Evolutionary conservation across 495 filamentous ascomycete species (phyloP).

Genomic region (Podospora appendiculata): DNA sequence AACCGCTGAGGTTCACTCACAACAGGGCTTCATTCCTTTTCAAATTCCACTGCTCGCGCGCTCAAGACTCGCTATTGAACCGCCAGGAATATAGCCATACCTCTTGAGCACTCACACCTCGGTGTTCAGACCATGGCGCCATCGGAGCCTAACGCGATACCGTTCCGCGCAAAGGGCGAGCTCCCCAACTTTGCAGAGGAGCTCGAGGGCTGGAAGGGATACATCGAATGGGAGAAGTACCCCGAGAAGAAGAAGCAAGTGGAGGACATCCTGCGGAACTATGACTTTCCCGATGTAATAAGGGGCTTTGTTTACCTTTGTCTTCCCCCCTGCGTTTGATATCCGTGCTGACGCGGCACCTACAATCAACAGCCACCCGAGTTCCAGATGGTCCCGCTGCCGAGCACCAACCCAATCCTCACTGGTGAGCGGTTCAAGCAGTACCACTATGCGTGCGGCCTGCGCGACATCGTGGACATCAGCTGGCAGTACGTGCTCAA

Average conservation of each 20-base stretch:
- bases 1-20: too few species aligned
- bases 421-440: conserved; percentile 54
- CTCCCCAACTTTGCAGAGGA: conserved; percentile 14
- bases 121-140: conserved; percentile 7
- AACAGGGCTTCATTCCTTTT: too few species aligned
- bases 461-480: conserved; percentile 41
- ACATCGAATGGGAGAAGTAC: conserved; percentile 64
- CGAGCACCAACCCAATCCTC: conserved; percentile 55
- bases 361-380: conserved; percentile 47
- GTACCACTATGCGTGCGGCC: conserved; percentile 54
- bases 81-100: too few species aligned
- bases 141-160: conserved; percentile 12
- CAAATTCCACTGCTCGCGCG: too few species aligned
- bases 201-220: conserved; percentile 26
- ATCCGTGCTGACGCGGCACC: not conserved
- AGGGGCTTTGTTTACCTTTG: not conserved
- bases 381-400: conserved; percentile 51
- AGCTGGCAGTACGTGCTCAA: conserved; percentile 50
- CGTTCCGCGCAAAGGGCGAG: conserved; percentile 11
- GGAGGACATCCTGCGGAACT: conserved; percentile 45
- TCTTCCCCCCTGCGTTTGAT: too few species aligned
- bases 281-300: conserved; percentile 40
- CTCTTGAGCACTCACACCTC: too few species aligned
- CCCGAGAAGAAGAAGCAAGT: conserved; percentile 56
- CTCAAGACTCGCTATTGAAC: too few species aligned